Percentiles rank a stretch among this genome's conserved stretches.
Evolutionary conservation across 495 filamentous ascomycete species (phyloP).

Genomic region (Talaromyces stipitatus): DNA sequence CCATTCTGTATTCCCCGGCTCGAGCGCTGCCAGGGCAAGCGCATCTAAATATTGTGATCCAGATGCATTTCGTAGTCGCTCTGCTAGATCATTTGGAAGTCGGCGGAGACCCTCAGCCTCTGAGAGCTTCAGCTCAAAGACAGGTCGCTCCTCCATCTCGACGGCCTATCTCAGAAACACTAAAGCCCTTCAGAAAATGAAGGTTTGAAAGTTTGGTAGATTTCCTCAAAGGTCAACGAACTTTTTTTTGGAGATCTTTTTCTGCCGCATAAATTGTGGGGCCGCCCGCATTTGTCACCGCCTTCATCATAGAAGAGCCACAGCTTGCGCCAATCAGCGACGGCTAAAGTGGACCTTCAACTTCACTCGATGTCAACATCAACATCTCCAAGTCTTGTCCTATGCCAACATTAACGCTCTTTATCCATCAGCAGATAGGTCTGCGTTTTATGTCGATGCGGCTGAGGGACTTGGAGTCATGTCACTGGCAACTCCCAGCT

Average conservation of each 20-base stretch:
- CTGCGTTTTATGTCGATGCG: slow-evolving; percentile 1
- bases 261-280: slow-evolving; percentile 3
- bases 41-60: slow-evolving; percentile 61
- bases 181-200: slow-evolving; percentile 22
- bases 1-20: slow-evolving; percentile 53
- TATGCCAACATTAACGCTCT: neutral
- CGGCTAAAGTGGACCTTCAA: neutral
- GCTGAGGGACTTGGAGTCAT: neutral
- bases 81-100: slow-evolving; percentile 57
- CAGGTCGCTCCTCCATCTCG: slow-evolving; percentile 33
- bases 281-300: neutral
- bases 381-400: neutral
- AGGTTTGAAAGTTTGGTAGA: neutral
- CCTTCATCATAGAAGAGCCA: neutral
- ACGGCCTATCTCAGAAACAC: neutral
- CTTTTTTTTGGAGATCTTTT: slow-evolving; percentile 5
- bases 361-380: neutral
- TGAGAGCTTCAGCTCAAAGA: slow-evolving; percentile 36
- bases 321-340: slow-evolving; percentile 2
- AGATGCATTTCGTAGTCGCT: slow-evolving; percentile 54
- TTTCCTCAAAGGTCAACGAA: neutral
- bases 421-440: neutral
- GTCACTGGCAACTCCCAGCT: slow-evolving; percentile 5
- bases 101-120: slow-evolving; percentile 41
- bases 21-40: slow-evolving; percentile 58